Evolutionary conservation across 345 rosid species (phyloP).

Genomic region (Isatis tinctoria): DNA sequence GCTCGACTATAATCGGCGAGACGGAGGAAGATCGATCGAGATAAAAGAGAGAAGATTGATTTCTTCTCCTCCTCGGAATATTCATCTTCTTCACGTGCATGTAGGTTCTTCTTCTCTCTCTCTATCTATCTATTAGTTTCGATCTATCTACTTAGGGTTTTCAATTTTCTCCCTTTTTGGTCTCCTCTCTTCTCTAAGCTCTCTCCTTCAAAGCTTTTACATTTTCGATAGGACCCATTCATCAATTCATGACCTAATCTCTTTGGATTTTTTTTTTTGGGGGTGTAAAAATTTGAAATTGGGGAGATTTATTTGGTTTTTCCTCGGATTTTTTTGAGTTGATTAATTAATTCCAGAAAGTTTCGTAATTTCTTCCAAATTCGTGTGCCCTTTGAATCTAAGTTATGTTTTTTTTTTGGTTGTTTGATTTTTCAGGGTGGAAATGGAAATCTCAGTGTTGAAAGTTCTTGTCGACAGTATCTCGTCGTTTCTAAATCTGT

Average conservation of each 20-base stretch:
- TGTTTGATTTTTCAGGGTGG: slow-evolving; percentile 37
- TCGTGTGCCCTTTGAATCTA: neutral
- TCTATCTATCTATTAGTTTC: neutral
- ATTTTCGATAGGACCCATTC: neutral
- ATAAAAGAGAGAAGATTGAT: neutral
- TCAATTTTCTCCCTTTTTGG: neutral
- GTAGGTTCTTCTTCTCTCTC: neutral
- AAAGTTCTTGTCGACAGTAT: slow-evolving; percentile 60
- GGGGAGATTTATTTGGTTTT: neutral
- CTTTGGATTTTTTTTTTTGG: neutral
- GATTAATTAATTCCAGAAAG: neutral
- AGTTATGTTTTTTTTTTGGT: neutral
- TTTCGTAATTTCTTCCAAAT: neutral
- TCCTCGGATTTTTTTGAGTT: neutral
- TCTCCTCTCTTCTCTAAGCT: neutral
- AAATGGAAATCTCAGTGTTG: slow-evolving; percentile 72
- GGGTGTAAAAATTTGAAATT: neutral
- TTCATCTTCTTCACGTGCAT: slow-evolving; percentile 13
- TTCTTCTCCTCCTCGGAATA: neutral
- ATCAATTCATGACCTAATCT: neutral
- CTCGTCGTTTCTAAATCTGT: slow-evolving; percentile 57
- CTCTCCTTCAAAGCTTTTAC: neutral
- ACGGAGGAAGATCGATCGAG: neutral
- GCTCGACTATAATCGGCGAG: slow-evolving; percentile 7
- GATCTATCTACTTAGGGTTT: slow-evolving; percentile 26